Evolutionary conservation across 306 rosid species (phyloP), one percentile per base, ranked within the genome.

Genomic region (Fragaria nilgerrensis): DNA sequence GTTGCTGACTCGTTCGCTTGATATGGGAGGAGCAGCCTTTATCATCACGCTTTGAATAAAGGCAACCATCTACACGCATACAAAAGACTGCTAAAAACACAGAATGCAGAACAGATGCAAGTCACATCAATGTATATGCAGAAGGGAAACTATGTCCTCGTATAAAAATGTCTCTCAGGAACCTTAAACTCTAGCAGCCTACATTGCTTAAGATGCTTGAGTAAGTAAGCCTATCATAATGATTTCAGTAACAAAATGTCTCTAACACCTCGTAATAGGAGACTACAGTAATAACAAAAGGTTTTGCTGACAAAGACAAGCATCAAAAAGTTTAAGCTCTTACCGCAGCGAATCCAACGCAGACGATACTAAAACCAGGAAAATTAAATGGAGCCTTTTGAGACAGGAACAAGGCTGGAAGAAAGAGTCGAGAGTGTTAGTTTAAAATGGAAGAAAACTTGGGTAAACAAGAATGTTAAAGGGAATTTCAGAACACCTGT

Each of bases 331-430:
- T 13, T 9, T 77, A 63, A 66, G 48, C 45, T 78, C 95, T 84
- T 84, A 94, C 96, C 88, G 96, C 88, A 63, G 93, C 89, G 80
- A 91, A 82, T 65, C 93, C 98, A 19, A 86, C 85, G 87, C 98
- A 92, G 87, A 88, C 82, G 73, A 95, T 84, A 77, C 98, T 95
- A 78, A 95, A 92, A 50, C 98, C 98, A 44, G 96, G 98, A 84
- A 90, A 92, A 79, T 87, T 36, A 47, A 95, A 87, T 36, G 97
- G 98, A 29, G 98, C 97, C 74, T 48, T 84, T n/a, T 87, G 88
- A 63, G 97, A 95, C 22, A 95, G 88, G 83, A 95, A 95, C 68
- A 90, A 86, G 59, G 98, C 98, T 94, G 93, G 45, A 79, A 77
- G 41, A 53, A 53, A 14, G 56, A 78, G 44, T 73, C 73, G 27